Evolutionary conservation across 129 eudicot genomes (phyloP).

Genomic region (Silybum marianum): DNA sequence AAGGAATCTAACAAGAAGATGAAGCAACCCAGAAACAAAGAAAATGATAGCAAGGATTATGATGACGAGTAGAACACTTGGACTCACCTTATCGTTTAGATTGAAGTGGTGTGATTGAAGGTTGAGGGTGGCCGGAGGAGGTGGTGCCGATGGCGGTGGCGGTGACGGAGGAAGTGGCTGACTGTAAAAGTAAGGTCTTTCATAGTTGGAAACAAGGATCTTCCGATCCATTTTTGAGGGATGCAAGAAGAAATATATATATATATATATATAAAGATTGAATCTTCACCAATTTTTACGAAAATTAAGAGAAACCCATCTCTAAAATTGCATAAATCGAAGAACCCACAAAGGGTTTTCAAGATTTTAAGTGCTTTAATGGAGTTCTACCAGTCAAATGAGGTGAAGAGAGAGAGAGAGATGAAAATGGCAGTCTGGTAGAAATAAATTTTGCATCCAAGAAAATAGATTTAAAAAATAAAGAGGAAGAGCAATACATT

Average conservation of each 20-base stretch:
- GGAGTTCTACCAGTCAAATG: neutral
- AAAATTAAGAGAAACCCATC: slow-evolving; percentile 6
- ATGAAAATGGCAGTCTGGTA: slow-evolving; percentile 24
- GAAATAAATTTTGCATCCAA: slow-evolving; percentile 20
- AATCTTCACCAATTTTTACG: neutral
- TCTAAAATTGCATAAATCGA: neutral
- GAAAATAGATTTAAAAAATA: slow-evolving; percentile 26
- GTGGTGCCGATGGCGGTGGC: slow-evolving; percentile 42
- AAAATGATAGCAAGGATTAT: slow-evolving; percentile 68
- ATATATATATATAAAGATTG: no score
- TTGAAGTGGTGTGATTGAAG: slow-evolving; percentile 40
- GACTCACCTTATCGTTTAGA: slow-evolving; percentile 66
- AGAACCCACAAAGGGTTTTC: slow-evolving; percentile 16
- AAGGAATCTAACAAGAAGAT: slow-evolving; percentile 67
- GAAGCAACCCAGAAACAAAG: slow-evolving; percentile 77
- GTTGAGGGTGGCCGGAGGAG: slow-evolving; percentile 17
- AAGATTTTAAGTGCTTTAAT: slow-evolving; percentile 6
- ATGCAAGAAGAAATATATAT: neutral
- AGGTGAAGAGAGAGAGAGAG: neutral
- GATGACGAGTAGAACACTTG: slow-evolving; percentile 66
- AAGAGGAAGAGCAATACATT: slow-evolving; percentile 19
- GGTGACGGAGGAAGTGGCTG: slow-evolving; percentile 33
- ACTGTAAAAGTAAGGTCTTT: slow-evolving; percentile 26
- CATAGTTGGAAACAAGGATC: slow-evolving; percentile 25
- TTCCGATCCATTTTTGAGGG: slow-evolving; percentile 10